Base-by-base conservation (phyloP, 257 asterid genomes). In the Forsythia viridissima region DNA sequence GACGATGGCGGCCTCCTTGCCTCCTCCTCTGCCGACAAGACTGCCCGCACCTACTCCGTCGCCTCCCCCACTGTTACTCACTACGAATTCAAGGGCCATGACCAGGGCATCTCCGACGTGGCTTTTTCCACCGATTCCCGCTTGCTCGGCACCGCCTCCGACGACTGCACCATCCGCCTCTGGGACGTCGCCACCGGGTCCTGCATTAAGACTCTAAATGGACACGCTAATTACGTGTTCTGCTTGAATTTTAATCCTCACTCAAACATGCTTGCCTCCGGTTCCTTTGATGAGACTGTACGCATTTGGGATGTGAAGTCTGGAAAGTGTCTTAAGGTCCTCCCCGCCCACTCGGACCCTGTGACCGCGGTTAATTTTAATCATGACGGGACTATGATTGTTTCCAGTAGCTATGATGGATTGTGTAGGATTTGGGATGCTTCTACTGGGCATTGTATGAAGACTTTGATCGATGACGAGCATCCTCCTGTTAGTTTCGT, bases 361-460 rank as follows among this genome's bases (percentile, higher is more conserved):
- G 98, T 93, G 2, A 95, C 96, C 9, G 91, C 94, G 7, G 97
- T 93, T 21, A 79, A 87, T 82, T 93, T 89, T 78, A 93, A 89
- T 77, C 81, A 90, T 81, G 98, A 93, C 24, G 98, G 99, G 3
- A 79, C 94, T 4, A 40, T 91, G 81, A 93, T 93, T 30, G 97
- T 93, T 3, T 87, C 97, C 13, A 92, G 98, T 46, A 93, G 99
- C 72, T 93, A 92, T 73, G 98, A 95, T 85, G 99, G 98, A 76
- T 84, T 93, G 75, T 95, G 98, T 79, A 87, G 98, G 92, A 90
- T 95, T 83, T 93, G 99, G 99, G 97, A 95, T 85, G 91, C 96
- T 75, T 86, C 94, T 13, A 95, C 97, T 30, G 98, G 99, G 59
- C 97, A 92, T 83, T 95, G 98, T 86, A 76, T 91, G 80, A 93